A percentile compares a stretch with the other conserved stretches of the same genome.
Evolutionary conservation across 352 stramenopile genomes (phyloP).

Genomic region (Globisporangium paddicum): DNA sequence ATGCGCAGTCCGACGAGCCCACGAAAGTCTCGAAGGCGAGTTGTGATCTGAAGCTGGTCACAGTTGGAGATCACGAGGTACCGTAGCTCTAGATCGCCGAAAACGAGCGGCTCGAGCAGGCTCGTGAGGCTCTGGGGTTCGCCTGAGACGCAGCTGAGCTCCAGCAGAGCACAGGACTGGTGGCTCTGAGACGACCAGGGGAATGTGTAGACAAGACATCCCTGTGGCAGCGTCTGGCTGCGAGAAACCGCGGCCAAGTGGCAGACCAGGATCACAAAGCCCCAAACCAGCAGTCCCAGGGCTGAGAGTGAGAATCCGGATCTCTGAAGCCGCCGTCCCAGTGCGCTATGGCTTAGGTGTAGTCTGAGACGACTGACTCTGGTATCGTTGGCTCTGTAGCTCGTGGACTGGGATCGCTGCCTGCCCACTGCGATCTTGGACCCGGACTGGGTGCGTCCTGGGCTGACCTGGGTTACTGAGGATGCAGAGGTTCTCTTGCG

Average conservation of each 20-base stretch:
- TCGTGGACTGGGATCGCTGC: background rate
- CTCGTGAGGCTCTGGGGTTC: background rate
- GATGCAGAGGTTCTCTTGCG: background rate
- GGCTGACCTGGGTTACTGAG: background rate
- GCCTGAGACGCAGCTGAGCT: background rate
- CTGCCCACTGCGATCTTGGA: background rate
- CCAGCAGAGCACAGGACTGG: background rate
- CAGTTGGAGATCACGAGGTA: constrained; percentile 8
- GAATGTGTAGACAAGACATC: background rate
- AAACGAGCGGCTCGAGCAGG: background rate
- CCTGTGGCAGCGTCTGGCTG: background rate
- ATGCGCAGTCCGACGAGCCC: constrained; percentile 2
- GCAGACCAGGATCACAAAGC: constrained; percentile 1
- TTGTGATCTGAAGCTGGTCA: background rate
- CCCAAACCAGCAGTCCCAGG: background rate
- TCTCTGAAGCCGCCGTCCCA: background rate
- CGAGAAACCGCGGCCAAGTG: background rate
- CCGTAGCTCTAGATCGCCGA: background rate
- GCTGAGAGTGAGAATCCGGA: background rate
- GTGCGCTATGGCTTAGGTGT: background rate
- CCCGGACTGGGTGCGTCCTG: background rate
- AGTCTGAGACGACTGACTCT: background rate
- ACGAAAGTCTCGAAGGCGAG: background rate
- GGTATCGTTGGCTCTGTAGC: background rate
- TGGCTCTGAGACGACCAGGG: constrained; percentile 1